Conservation (phyloP, 495 filamentous ascomycete species). For the Haplographium delicatum region DNA sequence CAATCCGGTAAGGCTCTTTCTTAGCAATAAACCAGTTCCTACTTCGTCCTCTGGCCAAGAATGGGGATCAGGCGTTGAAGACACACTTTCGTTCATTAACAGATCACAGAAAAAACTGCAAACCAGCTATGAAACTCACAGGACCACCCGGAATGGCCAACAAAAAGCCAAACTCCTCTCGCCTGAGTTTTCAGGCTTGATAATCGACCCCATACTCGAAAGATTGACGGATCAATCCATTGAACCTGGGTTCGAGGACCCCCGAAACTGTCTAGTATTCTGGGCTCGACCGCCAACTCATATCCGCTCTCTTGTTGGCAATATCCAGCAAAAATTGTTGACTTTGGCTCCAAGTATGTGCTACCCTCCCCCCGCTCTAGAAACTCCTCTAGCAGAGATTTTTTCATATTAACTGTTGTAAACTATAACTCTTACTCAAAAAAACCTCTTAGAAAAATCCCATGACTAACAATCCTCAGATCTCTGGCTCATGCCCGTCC, state of each 20-base stretch:
- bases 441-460: not conserved
- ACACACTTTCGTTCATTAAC: too few species aligned
- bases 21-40: too few species aligned
- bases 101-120: constrained; percentile 61
- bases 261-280: constrained; percentile 75
- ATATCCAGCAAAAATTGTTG: constrained; percentile 61
- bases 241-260: constrained; percentile 63
- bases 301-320: constrained; percentile 56
- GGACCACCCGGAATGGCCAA: constrained; percentile 63
- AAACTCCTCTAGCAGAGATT: too few species aligned
- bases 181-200: constrained; percentile 61
- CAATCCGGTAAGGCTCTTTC: constrained; percentile 44
- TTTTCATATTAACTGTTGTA: too few species aligned
- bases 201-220: constrained; percentile 68
- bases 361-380: not conserved
- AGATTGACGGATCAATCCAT: constrained; percentile 54
- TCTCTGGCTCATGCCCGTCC: constrained; percentile 77
- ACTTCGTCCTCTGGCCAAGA: too few species aligned
- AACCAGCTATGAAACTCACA: constrained; percentile 64
- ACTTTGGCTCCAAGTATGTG: constrained; percentile 60
- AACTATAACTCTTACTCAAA: too few species aligned
- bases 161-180: constrained; percentile 65
- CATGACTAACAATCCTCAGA: constrained; percentile 37
- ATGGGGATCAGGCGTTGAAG: too few species aligned
- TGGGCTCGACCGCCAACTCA: constrained; percentile 78